A percentile compares a stretch with the other conserved stretches of the same genome.
Evolutionary conservation across 2,329 filamentous ascomycete genomes (phyloP).

Genomic region (Fusarium abutilonis): DNA sequence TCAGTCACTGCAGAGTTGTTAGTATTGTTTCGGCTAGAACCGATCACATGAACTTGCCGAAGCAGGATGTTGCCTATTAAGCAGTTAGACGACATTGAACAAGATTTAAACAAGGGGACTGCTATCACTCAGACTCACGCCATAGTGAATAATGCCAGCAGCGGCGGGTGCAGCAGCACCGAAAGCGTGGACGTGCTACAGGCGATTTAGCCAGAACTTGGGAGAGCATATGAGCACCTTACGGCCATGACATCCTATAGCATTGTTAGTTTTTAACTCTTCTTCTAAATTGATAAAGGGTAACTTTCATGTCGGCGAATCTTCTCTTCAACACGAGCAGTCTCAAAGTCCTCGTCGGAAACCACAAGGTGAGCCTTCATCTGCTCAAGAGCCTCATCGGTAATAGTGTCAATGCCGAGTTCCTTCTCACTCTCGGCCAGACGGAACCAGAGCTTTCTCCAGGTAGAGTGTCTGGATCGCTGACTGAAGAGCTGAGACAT

Average conservation of each 20-base stretch:
- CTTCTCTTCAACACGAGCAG: conserved; percentile 34
- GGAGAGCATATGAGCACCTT: neutral
- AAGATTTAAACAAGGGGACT: too few relatives aligned
- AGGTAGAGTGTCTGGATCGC: conserved; percentile 26
- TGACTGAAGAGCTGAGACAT: conserved; percentile 24
- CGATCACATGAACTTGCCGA: too few relatives aligned
- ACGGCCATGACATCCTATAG: conserved; percentile 10
- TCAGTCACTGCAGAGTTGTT: neutral
- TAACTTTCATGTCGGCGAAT: conserved; percentile 21
- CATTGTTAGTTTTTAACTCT: neutral
- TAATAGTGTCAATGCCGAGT: conserved; percentile 31
- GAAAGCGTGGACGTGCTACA: conserved; percentile 11
- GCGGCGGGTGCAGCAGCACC: conserved; percentile 8
- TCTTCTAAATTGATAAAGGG: neutral
- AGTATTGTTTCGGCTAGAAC: too few relatives aligned
- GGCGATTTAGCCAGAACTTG: too few relatives aligned
- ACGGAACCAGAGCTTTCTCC: conserved; percentile 33
- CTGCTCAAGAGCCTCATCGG: conserved; percentile 33
- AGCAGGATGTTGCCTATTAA: too few relatives aligned
- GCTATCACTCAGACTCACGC: neutral
- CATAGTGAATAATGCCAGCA: conserved; percentile 16
- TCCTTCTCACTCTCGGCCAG: conserved; percentile 35
- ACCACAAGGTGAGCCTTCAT: conserved; percentile 25
- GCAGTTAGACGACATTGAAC: too few relatives aligned
- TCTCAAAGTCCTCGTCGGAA: conserved; percentile 30